Conservation (phyloP, 2,329 filamentous ascomycete species). For the Cercospora beticola region DNA sequence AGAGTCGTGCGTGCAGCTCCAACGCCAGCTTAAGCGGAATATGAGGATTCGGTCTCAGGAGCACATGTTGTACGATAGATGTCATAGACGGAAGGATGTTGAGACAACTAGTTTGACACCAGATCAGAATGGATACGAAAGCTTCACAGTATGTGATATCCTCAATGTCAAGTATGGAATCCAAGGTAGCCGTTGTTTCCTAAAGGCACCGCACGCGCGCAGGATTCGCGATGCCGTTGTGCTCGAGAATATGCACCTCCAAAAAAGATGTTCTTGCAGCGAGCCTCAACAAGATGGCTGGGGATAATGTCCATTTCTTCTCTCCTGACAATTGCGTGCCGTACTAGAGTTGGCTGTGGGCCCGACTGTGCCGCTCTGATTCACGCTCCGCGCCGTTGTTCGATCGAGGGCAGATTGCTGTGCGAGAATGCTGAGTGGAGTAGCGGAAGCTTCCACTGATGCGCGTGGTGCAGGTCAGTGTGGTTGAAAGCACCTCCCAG, state of each 20-base stretch:
- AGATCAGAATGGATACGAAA: background rate
- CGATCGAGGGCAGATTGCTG: background rate
- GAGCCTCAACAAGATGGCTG: background rate
- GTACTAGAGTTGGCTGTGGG: background rate
- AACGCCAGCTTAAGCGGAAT: background rate
- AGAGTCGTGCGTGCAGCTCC: background rate
- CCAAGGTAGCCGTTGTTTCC: background rate
- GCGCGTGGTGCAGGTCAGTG: background rate
- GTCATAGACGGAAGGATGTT: background rate
- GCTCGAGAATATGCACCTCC: background rate
- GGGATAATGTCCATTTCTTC: background rate
- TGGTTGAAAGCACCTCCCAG: background rate
- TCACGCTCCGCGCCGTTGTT: no score
- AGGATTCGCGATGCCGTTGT: background rate
- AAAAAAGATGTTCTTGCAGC: background rate
- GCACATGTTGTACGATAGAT: background rate
- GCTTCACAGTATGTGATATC: background rate
- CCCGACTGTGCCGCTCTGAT: background rate
- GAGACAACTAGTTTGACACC: background rate
- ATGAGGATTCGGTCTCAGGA: background rate
- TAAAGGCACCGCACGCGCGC: background rate
- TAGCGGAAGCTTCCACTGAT: background rate
- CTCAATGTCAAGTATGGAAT: background rate
- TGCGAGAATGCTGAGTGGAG: background rate
- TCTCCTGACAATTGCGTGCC: background rate